Conservation (phyloP, 2,329 filamentous ascomycete species). For the Aurifilum marmelostoma region DNA sequence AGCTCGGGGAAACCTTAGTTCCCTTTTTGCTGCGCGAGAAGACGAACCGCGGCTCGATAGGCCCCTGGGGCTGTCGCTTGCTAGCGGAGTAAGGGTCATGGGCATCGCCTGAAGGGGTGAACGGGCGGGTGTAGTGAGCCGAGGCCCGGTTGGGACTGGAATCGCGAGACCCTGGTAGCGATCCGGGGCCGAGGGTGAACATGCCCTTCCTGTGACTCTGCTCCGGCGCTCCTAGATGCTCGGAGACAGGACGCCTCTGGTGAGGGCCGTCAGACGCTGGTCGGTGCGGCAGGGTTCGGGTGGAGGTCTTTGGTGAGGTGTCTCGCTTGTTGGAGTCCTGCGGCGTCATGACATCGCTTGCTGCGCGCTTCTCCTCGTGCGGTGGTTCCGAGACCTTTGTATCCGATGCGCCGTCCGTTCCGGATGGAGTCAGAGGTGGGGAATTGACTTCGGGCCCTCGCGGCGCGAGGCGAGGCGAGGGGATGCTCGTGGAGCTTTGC, state of each 20-base stretch:
- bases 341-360: slow-evolving; percentile 60
- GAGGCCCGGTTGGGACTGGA: slow-evolving; percentile 65
- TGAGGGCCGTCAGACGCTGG: slow-evolving; percentile 41
- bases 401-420: slow-evolving; percentile 56
- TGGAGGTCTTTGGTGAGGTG: slow-evolving; percentile 46
- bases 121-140: slow-evolving; percentile 70
- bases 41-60: slow-evolving; percentile 80
- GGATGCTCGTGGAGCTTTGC: slow-evolving; percentile 65
- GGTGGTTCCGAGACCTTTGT: slow-evolving; percentile 35
- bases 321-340: slow-evolving; percentile 68
- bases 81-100: slow-evolving; percentile 89
- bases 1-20: slow-evolving; percentile 55
- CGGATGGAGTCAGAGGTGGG: slow-evolving; percentile 85
- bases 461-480: slow-evolving; percentile 70
- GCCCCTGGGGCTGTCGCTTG: slow-evolving; percentile 70
- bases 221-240: slow-evolving; percentile 32
- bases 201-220: slow-evolving; percentile 54
- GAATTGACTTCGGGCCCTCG: slow-evolving; percentile 76
- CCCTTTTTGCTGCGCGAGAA: slow-evolving; percentile 74
- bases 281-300: slow-evolving; percentile 46
- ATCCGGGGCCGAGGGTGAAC: slow-evolving; percentile 56
- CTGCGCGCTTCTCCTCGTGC: slow-evolving; percentile 28
- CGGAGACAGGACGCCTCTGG: slow-evolving; percentile 28
- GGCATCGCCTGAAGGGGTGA: slow-evolving; percentile 76
- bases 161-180: slow-evolving; percentile 62